phyloP scores from a whole-genome alignment of 768 basidiomycete genomes.

The Leccinum variicolor region DNA sequence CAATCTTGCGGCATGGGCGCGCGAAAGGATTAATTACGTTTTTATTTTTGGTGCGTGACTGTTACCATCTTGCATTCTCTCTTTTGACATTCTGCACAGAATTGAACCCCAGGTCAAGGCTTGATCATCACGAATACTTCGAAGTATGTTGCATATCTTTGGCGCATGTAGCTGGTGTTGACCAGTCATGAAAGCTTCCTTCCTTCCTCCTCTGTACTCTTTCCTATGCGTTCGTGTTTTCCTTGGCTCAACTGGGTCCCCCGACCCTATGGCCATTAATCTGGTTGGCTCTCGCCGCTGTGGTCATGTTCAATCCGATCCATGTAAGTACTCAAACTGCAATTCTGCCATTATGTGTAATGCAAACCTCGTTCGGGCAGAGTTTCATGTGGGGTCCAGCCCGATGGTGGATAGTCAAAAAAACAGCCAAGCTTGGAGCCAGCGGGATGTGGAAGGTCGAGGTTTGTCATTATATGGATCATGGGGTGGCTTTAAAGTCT shows the following conservation, averaged over 20 bases:
- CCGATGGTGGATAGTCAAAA: slow-evolving; percentile 78
- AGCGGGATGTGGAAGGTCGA: slow-evolving; percentile 75
- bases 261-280: slow-evolving; percentile 77
- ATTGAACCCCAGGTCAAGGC: slow-evolving; percentile 61
- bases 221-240: slow-evolving; percentile 79
- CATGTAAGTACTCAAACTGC: slow-evolving; percentile 37
- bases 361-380: slow-evolving; percentile 34
- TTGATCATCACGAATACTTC: slow-evolving; percentile 79
- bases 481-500: background rate
- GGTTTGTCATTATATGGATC: slow-evolving; percentile 35
- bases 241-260: slow-evolving; percentile 63
- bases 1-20: slow-evolving; percentile 77
- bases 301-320: slow-evolving; percentile 72
- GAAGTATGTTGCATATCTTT: slow-evolving; percentile 40
- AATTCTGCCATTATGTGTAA: background rate
- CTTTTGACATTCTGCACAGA: slow-evolving; percentile 38
- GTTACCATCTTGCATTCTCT: background rate
- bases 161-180: background rate
- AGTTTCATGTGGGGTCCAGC: slow-evolving; percentile 35
- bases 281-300: slow-evolving; percentile 66
- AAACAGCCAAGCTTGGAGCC: slow-evolving; percentile 56
- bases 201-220: slow-evolving; percentile 69
- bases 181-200: slow-evolving; percentile 52
- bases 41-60: slow-evolving; percentile 73
- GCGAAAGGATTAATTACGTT: slow-evolving; percentile 82